Evolutionary conservation across 1,139 yeast species (phyloP), one percentile per base, ranked within the genome.

Genomic region (Yamadazyma friedrichii): DNA sequence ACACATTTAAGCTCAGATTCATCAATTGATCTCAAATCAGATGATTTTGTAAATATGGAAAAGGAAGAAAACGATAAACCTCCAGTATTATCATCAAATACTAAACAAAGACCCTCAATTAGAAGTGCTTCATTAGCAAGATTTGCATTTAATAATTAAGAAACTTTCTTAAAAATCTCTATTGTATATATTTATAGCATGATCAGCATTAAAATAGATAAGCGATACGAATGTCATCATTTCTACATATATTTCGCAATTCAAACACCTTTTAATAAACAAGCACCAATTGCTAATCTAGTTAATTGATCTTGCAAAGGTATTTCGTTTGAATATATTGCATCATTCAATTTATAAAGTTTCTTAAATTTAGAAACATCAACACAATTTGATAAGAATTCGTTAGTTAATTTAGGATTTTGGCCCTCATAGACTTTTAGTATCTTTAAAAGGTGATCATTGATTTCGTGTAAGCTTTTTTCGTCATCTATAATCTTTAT

Each of bases 311-410:
- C 52, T 45, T 66, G 72, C 16, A 36, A 12, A 13, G 28, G 20
- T 9, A 39, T 31, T 28, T 51, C 51, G 4, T 42, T 50, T 2
- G 45, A 29, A 11, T 52, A 27, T 13, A 51, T 59, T 4, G 63
- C 62, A 44, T 64, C 74, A 47, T 64, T 65, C 25, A 70, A 49
- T 47, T 70, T 71, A 48, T 65, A 72, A 10, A 68, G 43, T 44
- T 71, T 71, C 48, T 60, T 68, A 42, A 70, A 59, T 46, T 62
- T 65, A 15, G 52, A 48, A 5, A 62, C 33, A 46, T 70, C 69
- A 4, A 61, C 56, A 28, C 52, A 43, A 4, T 45, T 38, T 15
- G 45, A 45, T 30, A 70, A 50, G 4, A 42, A 33, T 6, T 57
- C 59, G 44, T 71, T 74, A 3, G 52, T 46, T 17, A 70, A 47